Evolutionary conservation across 306 rosid genomes (phyloP).

Genomic region (Bauhinia variegata): DNA sequence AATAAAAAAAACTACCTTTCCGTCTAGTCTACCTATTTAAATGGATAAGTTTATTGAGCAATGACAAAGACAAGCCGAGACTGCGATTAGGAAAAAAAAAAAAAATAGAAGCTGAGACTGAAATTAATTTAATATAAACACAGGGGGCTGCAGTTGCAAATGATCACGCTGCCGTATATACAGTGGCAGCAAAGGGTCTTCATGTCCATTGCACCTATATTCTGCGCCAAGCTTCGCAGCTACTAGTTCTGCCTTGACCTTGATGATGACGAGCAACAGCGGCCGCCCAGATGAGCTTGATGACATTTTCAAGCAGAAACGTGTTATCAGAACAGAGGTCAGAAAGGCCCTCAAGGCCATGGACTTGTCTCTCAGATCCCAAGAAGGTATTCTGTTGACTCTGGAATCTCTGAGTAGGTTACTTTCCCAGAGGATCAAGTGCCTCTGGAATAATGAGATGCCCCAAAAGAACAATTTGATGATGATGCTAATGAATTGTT

Average conservation of each 20-base stretch:
- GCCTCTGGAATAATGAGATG: neutral
- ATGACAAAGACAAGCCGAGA: too few relatives aligned
- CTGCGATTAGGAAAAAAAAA: too few relatives aligned
- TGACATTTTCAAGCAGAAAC: conserved; percentile 66
- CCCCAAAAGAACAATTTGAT: neutral
- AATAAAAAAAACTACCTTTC: too few relatives aligned
- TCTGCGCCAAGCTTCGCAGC: neutral
- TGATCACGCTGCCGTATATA: conserved; percentile 1
- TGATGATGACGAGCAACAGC: conserved; percentile 37
- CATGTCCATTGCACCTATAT: neutral
- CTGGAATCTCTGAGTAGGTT: neutral
- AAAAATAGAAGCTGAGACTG: too few relatives aligned
- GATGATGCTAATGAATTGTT: neutral
- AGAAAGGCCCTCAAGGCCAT: conserved; percentile 72
- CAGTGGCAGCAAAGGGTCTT: conserved; percentile 26
- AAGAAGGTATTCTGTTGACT: conserved; percentile 56
- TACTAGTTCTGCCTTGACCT: neutral
- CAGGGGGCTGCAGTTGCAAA: neutral
- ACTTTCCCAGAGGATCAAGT: neutral
- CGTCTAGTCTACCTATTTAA: too few relatives aligned
- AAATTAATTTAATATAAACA: neutral
- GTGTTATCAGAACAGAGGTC: conserved; percentile 65
- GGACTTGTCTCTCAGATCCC: conserved; percentile 70
- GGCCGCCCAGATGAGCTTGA: conserved; percentile 45
- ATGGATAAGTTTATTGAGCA: too few relatives aligned